These are phyloP conservation scores for Citrus mangshanensis DNA, from an alignment of 345 rosid species.

Conservation along the genomic window DNA sequence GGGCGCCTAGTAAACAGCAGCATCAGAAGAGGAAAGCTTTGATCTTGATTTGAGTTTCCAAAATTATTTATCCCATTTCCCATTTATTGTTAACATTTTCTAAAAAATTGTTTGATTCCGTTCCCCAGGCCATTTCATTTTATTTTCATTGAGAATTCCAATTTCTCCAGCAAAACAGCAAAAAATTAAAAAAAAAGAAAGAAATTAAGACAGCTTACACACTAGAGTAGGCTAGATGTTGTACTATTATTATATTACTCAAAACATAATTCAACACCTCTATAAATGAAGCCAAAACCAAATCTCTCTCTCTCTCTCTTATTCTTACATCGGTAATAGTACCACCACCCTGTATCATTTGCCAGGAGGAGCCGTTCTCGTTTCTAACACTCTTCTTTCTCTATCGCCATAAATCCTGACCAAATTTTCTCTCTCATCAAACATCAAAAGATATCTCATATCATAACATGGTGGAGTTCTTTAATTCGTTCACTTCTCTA, in stretches of 20 bases:
- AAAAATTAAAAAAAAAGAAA: too few relatives aligned
- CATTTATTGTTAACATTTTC: background rate
- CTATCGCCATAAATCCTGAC: constrained; percentile 17
- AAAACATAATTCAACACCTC: constrained; percentile 18
- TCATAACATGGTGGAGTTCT: constrained; percentile 35
- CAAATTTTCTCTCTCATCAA: constrained; percentile 16
- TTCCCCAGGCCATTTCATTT: constrained; percentile 5
- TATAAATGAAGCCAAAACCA: constrained; percentile 22
- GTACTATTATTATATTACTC: constrained; percentile 8
- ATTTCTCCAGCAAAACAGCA: background rate
- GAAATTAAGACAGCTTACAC: background rate
- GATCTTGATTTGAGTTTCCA: constrained; percentile 8
- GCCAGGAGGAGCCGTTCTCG: constrained; percentile 77
- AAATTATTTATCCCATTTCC: constrained; percentile 11
- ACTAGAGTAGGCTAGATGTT: constrained; percentile 15
- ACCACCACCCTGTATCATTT: constrained; percentile 28
- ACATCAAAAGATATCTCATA: background rate
- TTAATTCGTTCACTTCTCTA: background rate
- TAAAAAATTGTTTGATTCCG: background rate
- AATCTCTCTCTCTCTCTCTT: constrained; percentile 16
- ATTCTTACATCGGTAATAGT: constrained; percentile 40
- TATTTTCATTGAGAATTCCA: background rate
- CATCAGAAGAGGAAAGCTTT: constrained; percentile 1
- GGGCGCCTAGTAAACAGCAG: constrained; percentile 24
- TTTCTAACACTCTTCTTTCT: constrained; percentile 30